These are phyloP conservation scores for Phytophthora hibernalis DNA, from an alignment of 352 stramenopile species.

Conservation along the genomic window DNA sequence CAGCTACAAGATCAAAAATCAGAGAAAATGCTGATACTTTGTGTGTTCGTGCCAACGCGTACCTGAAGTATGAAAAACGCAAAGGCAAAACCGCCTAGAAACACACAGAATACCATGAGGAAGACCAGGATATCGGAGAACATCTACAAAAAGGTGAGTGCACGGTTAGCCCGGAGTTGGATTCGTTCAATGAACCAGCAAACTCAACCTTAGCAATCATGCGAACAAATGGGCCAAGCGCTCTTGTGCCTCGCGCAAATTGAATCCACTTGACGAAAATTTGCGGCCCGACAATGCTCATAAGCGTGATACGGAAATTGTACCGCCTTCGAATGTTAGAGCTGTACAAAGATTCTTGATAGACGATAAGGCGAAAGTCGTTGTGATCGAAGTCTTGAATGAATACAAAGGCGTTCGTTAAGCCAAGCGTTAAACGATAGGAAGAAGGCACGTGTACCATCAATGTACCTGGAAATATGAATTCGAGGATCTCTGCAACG, in stretches of 20 bases:
- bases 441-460: neutral
- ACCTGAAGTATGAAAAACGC: conserved; percentile 89
- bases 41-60: neutral
- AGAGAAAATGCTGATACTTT: neutral
- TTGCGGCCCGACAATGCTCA: conserved; percentile 79
- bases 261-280: conserved; percentile 88
- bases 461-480: conserved; percentile 34
- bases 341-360: conserved; percentile 71
- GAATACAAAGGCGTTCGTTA: neutral
- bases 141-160: conserved; percentile 54
- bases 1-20: conserved; percentile 40
- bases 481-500: conserved; percentile 54
- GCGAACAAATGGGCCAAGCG: conserved; percentile 77
- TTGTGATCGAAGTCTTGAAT: conserved; percentile 20
- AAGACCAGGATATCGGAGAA: conserved; percentile 83
- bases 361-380: conserved; percentile 65
- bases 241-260: conserved; percentile 72
- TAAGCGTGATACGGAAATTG: conserved; percentile 77
- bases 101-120: conserved; percentile 76
- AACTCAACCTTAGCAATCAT: conserved; percentile 83
- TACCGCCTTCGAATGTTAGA: conserved; percentile 64
- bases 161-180: neutral
- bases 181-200: neutral
- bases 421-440: neutral
- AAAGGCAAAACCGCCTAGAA: conserved; percentile 78